phyloP scores from a whole-genome alignment of 2,329 filamentous ascomycete genomes.

The Curvularia sp. region DNA sequence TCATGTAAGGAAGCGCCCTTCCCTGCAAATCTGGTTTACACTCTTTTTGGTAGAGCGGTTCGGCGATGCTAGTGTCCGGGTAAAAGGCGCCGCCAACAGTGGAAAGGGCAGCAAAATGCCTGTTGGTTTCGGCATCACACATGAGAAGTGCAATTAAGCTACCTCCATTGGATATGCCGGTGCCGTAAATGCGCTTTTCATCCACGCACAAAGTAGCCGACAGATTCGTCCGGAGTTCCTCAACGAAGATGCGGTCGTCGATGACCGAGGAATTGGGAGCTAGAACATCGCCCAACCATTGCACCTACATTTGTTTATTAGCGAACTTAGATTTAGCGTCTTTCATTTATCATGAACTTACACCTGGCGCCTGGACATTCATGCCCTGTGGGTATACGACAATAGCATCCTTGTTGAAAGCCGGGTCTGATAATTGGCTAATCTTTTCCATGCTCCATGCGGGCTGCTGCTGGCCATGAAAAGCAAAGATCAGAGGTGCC shows the following conservation, averaged over 20 bases:
- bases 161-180: conserved; percentile 63
- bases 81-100: conserved; percentile 57
- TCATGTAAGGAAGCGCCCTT: conserved; percentile 24
- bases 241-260: conserved; percentile 56
- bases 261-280: conserved; percentile 40
- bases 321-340: too few relatives aligned
- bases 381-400: conserved; percentile 35
- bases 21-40: conserved; percentile 19
- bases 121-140: conserved; percentile 52
- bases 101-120: conserved; percentile 58
- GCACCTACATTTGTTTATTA: conserved; percentile 5
- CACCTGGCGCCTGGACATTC: conserved; percentile 26
- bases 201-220: conserved; percentile 55
- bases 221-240: conserved; percentile 51
- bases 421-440: conserved; percentile 29
- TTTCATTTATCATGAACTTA: conserved; percentile 11
- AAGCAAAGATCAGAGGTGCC: conserved; percentile 27
- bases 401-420: conserved; percentile 27
- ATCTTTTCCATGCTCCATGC: conserved; percentile 31
- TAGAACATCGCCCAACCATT: conserved; percentile 54
- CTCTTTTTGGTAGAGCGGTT: conserved; percentile 27
- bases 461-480: conserved; percentile 31
- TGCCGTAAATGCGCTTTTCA: conserved; percentile 52
- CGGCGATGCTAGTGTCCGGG: conserved; percentile 22
- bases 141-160: conserved; percentile 58